Conservation (phyloP, 2,329 filamentous ascomycete genomes). For the Paraconiothyrium brasiliense region DNA sequence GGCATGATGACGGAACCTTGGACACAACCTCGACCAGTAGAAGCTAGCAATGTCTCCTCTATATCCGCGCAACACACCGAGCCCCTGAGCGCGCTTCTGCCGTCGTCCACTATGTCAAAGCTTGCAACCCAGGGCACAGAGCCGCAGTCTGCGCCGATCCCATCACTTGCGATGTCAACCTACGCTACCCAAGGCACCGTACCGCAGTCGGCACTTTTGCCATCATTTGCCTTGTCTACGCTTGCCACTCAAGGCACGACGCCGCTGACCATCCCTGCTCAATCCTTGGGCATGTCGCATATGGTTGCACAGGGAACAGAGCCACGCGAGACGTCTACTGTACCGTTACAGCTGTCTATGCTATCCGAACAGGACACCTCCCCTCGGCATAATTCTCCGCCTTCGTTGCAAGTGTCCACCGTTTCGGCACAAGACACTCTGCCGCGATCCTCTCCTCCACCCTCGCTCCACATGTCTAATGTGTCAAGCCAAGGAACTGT, state of each 20-base stretch:
- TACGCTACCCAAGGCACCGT: constrained; percentile 33
- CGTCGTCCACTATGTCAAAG: constrained; percentile 9
- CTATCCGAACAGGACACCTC: constrained; percentile 38
- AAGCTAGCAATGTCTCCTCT: constrained; percentile 31
- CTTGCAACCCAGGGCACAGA: constrained; percentile 16
- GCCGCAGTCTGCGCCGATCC: constrained; percentile 27
- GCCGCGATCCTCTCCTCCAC: constrained; percentile 24
- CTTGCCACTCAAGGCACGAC: constrained; percentile 35
- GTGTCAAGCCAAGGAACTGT: constrained; percentile 30
- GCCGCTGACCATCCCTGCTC: constrained; percentile 29
- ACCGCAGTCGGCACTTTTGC: constrained; percentile 27
- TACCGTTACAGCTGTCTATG: constrained; percentile 32
- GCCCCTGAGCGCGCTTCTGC: constrained; percentile 21
- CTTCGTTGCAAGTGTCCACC: constrained; percentile 30
- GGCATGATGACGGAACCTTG: constrained; percentile 71
- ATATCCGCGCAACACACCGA: constrained; percentile 41
- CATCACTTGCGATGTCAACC: constrained; percentile 32
- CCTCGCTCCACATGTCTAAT: constrained; percentile 21
- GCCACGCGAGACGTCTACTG: constrained; percentile 27
- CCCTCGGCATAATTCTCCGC: constrained; percentile 27
- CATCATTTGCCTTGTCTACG: constrained; percentile 33
- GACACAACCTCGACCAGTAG: constrained; percentile 50
- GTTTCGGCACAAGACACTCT: constrained; percentile 22
- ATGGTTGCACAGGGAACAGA: constrained; percentile 27
- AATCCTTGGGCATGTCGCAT: constrained; percentile 29